phyloP scores from a whole-genome alignment of 176 grass and related monocot genomes.

The Aegilops sharonensis region DNA sequence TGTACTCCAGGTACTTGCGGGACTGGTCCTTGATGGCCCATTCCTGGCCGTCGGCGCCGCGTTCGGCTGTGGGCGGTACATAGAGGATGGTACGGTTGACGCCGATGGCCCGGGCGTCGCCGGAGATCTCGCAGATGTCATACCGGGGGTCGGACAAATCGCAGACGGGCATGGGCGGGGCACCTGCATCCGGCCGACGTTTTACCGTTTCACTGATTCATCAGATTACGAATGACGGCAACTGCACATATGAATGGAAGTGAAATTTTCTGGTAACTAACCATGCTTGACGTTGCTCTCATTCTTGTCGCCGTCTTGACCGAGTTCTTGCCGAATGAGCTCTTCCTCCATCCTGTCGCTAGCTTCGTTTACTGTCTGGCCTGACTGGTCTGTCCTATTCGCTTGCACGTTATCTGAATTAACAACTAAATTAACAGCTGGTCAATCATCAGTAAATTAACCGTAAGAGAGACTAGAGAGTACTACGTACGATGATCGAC shows the following conservation, averaged over 20 bases:
- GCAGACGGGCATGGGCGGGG: constrained; percentile 50
- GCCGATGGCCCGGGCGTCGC: constrained; percentile 55
- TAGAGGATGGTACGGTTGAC: constrained; percentile 45
- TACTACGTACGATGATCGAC: neutral
- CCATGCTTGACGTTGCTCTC: neutral
- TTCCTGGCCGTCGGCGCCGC: constrained; percentile 19
- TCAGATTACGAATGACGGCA: neutral
- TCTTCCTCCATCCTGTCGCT: constrained; percentile 39
- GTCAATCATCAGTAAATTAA: neutral
- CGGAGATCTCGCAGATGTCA: constrained; percentile 51
- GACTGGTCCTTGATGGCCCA: constrained; percentile 71
- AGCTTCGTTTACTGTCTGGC: neutral
- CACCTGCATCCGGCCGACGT: neutral
- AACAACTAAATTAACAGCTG: neutral
- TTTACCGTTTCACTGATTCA: neutral
- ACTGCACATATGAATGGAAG: neutral
- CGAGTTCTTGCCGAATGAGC: constrained; percentile 30
- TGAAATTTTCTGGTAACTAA: neutral
- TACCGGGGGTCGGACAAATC: constrained; percentile 55
- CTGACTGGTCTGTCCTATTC: neutral
- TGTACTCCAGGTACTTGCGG: constrained; percentile 49
- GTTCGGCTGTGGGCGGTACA: constrained; percentile 16
- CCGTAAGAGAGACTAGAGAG: neutral
- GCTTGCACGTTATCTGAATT: neutral
- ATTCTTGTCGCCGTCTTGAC: neutral